Evolutionary conservation across 805 yeast species (phyloP).

Genomic region (Ogataea pilisensis): DNA sequence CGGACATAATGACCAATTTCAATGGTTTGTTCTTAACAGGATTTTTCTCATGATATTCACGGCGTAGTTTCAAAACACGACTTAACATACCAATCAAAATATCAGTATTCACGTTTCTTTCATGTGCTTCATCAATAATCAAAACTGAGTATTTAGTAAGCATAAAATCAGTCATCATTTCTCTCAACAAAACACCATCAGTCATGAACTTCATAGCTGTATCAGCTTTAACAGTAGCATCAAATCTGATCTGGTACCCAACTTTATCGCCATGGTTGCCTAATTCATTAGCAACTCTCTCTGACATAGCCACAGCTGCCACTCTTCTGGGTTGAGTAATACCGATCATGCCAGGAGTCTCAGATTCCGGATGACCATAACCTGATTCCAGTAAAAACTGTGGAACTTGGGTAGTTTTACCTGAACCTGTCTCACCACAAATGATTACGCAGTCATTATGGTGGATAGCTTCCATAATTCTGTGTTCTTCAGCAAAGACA

Average conservation of each 20-base stretch:
- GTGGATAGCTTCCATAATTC: conserved; percentile 91
- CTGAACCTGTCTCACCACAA: conserved; percentile 98
- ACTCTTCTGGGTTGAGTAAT: conserved; percentile 94
- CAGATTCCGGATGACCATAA: conserved; percentile 58
- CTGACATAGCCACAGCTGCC: conserved; percentile 90
- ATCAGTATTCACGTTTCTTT: conserved; percentile 93
- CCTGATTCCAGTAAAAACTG: conserved; percentile 94
- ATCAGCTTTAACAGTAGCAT: conserved; percentile 55
- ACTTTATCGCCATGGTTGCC: conserved; percentile 70
- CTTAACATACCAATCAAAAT: conserved; percentile 92
- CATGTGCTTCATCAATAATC: conserved; percentile 97
- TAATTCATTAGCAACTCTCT: conserved; percentile 70
- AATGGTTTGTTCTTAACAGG: conserved; percentile 54
- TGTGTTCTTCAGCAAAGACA: conserved; percentile 84
- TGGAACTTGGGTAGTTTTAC: conserved; percentile 97
- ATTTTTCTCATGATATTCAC: conserved; percentile 44
- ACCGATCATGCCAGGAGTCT: conserved; percentile 91
- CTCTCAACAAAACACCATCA: conserved; percentile 89
- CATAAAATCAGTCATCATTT: conserved; percentile 84
- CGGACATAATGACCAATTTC: conserved; percentile 92
- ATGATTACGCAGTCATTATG: conserved; percentile 87
- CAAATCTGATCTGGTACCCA: conserved; percentile 81
- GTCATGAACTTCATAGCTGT: conserved; percentile 88
- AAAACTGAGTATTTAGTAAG: conserved; percentile 79
- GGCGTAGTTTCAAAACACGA: conserved; percentile 73